Base-by-base conservation (phyloP, 2,329 filamentous ascomycete genomes). In the Cladosporium velox region DNA sequence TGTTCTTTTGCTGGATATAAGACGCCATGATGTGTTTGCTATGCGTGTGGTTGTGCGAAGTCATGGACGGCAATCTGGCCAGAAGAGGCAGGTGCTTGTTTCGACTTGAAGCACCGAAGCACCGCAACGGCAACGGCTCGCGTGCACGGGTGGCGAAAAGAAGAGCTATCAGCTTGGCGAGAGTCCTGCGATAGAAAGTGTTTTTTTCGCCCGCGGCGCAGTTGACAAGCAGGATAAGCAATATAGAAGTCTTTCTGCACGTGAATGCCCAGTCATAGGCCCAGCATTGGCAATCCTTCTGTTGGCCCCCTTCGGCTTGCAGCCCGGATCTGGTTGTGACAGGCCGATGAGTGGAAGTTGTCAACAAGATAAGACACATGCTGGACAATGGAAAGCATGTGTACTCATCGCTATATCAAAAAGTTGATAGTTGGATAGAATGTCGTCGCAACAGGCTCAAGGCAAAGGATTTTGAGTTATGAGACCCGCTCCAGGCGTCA, bases 381-480 rank as follows among this genome's bases (percentile, higher is more conserved):
- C 41, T 47, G 5, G 41, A 47, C n/a, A 11, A 21, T 47, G n/a
- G 8, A 8, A 21, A 24, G 41, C 41, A 3, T 1, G n/a, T 12
- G n/a, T 24, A 21, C 41, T 47, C n/a, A 24, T 4, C 3, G 41
- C 41, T 2, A 47, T 21, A 47, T 24, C 15, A 10, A n/a, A 30
- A 6, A 2, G 4, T 34, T n/a, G 12, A 30, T 32, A 11, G 8
- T 3, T 34, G 32, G 8, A 34, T 34, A 30, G n/a, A 12, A 18
- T 55, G 52, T 55, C 52, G 52, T 55, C n/a, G 52, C 28, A 55
- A 55, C 15, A 32, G 52, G 12, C 52, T 55, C 52, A 21, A 55
- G 52, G 41, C 21, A 34, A 11, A 55, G 52, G 52, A 55, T 55
- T 55, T 55, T 55, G 52, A n/a, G 52, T 55, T 55, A 32, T 12